phyloP scores from a whole-genome alignment of 2,329 filamentous ascomycete genomes.

The Sarocladium oryzae region DNA sequence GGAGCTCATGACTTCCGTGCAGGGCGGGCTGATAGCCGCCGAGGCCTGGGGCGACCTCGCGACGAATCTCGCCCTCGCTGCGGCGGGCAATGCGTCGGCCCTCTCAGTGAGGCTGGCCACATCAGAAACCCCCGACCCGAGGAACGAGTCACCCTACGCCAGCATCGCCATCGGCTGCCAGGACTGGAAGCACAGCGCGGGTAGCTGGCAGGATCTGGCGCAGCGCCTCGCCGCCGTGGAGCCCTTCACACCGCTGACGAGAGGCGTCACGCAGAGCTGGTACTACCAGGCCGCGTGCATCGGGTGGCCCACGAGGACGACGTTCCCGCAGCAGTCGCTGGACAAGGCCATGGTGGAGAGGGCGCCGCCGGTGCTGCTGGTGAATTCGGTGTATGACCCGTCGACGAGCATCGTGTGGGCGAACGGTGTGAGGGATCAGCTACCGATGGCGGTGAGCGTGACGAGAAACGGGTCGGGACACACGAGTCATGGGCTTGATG shows the following conservation, averaged over 20 bases:
- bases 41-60: slow-evolving; percentile 15
- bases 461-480: slow-evolving; percentile 19
- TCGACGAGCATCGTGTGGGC: slow-evolving; percentile 16
- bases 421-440: slow-evolving; percentile 15
- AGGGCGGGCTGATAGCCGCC: slow-evolving; percentile 8
- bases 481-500: slow-evolving; percentile 15
- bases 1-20: slow-evolving; percentile 16
- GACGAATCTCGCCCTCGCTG: slow-evolving; percentile 13
- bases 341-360: background rate
- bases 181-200: slow-evolving; percentile 16
- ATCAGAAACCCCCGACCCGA: background rate
- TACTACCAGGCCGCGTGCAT: slow-evolving; percentile 15
- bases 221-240: slow-evolving; percentile 12
- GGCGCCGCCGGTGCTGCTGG: slow-evolving; percentile 15
- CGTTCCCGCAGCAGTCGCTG: slow-evolving; percentile 13
- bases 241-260: slow-evolving; percentile 15
- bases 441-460: slow-evolving; percentile 17
- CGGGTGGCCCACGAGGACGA: slow-evolving; percentile 17
- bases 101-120: slow-evolving; percentile 13
- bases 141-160: slow-evolving; percentile 7
- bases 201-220: slow-evolving; percentile 12
- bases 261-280: slow-evolving; percentile 14
- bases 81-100: slow-evolving; percentile 16
- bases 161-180: slow-evolving; percentile 18
- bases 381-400: slow-evolving; percentile 16